These are phyloP conservation scores for Cyclotella kingstonii DNA, from an alignment of 108 stramenopile genomes.

Conservation along the genomic window DNA sequence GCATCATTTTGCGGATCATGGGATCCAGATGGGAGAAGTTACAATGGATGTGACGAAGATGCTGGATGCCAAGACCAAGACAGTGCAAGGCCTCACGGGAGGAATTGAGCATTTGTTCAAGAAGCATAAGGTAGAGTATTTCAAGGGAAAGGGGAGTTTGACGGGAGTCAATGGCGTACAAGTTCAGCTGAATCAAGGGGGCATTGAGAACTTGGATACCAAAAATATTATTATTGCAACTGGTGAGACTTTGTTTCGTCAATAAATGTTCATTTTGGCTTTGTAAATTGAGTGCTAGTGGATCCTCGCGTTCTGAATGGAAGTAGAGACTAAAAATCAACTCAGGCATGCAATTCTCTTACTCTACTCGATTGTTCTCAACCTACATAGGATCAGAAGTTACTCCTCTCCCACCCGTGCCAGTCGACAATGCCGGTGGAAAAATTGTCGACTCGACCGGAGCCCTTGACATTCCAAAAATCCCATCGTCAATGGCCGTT, in stretches of 20 bases:
- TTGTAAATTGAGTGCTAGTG: not conserved
- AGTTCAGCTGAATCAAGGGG: constrained; percentile 87
- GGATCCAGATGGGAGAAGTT: constrained; percentile 80
- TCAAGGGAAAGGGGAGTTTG: constrained; percentile 93
- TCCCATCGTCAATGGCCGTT: constrained; percentile 94
- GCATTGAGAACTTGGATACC: constrained; percentile 73
- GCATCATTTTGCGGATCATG: constrained; percentile 95
- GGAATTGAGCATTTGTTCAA: constrained; percentile 99
- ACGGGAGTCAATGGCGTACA: constrained; percentile 80
- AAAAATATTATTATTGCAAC: constrained; percentile 98
- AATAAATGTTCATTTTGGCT: not conserved
- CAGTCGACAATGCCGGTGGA: constrained; percentile 95
- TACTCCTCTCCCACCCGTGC: constrained; percentile 95
- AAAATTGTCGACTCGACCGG: constrained; percentile 99
- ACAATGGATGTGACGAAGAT: constrained; percentile 92
- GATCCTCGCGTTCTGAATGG: too few species aligned
- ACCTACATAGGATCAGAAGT: constrained; percentile 86
- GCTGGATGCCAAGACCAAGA: constrained; percentile 88
- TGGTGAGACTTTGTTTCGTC: constrained; percentile 9
- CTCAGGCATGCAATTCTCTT: not conserved
- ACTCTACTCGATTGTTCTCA: not conserved
- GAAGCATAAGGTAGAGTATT: constrained; percentile 97
- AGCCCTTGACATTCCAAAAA: constrained; percentile 86
- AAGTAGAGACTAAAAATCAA: too few species aligned
- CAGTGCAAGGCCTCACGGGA: constrained; percentile 95